phyloP scores from a whole-genome alignment of 306 rosid species.

The Argentina anserina region DNA sequence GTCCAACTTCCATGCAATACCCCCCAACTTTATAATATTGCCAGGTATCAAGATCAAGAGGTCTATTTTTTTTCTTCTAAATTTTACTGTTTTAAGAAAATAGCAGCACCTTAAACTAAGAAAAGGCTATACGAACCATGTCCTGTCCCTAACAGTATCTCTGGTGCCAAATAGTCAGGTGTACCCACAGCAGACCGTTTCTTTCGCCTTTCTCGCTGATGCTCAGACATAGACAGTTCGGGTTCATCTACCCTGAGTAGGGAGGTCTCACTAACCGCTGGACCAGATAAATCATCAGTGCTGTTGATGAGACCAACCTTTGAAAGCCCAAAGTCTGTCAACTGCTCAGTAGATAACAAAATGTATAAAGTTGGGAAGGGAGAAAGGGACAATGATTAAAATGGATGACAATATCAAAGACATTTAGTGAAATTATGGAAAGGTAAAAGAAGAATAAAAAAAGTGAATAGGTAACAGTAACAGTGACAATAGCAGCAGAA shows the following conservation, averaged over 20 bases:
- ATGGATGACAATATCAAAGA: neutral
- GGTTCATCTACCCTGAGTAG: slow-evolving; percentile 75
- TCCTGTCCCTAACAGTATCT: slow-evolving; percentile 98
- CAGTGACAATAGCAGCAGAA: neutral
- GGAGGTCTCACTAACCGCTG: slow-evolving; percentile 80
- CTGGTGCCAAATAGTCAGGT: slow-evolving; percentile 99
- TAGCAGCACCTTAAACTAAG: slow-evolving; percentile 51
- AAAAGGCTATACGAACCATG: slow-evolving; percentile 82
- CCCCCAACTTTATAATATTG: neutral
- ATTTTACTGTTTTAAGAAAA: slow-evolving; percentile 32
- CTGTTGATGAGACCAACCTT: slow-evolving; percentile 99
- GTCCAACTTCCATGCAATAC: neutral
- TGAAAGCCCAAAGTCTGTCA: slow-evolving; percentile 97
- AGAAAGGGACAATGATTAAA: neutral
- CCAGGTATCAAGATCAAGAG: slow-evolving; percentile 3
- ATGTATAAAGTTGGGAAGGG: neutral
- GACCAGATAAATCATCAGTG: slow-evolving; percentile 96
- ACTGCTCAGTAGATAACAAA: slow-evolving; percentile 45
- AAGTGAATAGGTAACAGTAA: neutral
- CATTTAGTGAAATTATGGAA: neutral
- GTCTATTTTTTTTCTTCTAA: neutral
- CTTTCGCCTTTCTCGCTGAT: slow-evolving; percentile 79
- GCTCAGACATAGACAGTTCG: slow-evolving; percentile 53
- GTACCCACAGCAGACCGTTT: slow-evolving; percentile 99
- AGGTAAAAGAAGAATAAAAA: neutral